A percentile compares a stretch with the other conserved stretches of the same genome.
These are phyloP conservation scores for Thelonectria blattea DNA, from an alignment of 2,329 filamentous ascomycete species.

Conservation along the genomic window DNA sequence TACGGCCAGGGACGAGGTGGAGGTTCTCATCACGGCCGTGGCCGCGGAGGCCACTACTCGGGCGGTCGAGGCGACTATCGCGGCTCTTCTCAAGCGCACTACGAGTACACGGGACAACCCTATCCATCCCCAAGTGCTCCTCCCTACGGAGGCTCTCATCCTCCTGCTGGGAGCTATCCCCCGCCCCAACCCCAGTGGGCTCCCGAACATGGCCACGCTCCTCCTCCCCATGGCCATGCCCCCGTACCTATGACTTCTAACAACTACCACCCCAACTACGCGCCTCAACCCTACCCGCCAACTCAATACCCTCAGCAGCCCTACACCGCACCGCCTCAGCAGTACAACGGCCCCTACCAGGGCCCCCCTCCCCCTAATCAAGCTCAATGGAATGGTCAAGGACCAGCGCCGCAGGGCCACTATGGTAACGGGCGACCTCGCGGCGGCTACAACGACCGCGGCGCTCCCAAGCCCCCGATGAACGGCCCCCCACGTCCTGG, in stretches of 20 bases:
- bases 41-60: conserved; percentile 49
- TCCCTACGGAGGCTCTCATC: conserved; percentile 44
- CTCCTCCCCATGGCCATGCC: conserved; percentile 52
- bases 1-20: conserved; percentile 48
- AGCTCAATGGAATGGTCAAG: conserved; percentile 44
- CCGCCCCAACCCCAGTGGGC: conserved; percentile 50
- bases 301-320: conserved; percentile 52
- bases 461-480: conserved; percentile 43
- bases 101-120: conserved; percentile 51
- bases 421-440: conserved; percentile 50
- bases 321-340: conserved; percentile 50
- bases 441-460: conserved; percentile 54
- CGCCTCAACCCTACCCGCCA: conserved; percentile 58
- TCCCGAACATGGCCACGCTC: conserved; percentile 48
- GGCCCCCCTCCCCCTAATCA: conserved; percentile 44
- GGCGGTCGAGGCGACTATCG: conserved; percentile 51
- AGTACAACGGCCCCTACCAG: conserved; percentile 46
- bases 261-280: conserved; percentile 66
- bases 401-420: conserved; percentile 42
- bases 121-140: conserved; percentile 42
- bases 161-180: conserved; percentile 46
- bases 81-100: conserved; percentile 45
- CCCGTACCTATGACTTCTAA: conserved; percentile 56
- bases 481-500: conserved; percentile 43
- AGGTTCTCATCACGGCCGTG: conserved; percentile 45